Evolutionary conservation across 768 basidiomycete species (phyloP).

Genomic region (Leccinum uliginosum): DNA sequence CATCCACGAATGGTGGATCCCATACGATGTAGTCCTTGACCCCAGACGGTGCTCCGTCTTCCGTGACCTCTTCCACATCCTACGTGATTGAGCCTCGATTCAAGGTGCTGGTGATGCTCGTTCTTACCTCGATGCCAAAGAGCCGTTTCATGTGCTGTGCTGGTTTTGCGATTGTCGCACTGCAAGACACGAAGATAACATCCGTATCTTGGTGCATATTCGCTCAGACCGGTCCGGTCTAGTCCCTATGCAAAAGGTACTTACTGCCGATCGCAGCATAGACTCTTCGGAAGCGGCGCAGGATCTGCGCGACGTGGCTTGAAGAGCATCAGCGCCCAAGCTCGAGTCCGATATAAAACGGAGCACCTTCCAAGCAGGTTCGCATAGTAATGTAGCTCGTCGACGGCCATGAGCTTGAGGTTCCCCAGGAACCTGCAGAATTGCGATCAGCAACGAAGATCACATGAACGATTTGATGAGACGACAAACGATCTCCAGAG

Average conservation of each 20-base stretch:
- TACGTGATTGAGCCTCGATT: slow-evolving; percentile 13
- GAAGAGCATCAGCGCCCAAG: background rate
- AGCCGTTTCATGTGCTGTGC: slow-evolving; percentile 69
- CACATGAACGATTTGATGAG: background rate
- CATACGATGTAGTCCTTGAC: slow-evolving; percentile 78
- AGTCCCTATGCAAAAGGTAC: slow-evolving; percentile 19
- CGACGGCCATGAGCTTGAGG: slow-evolving; percentile 72
- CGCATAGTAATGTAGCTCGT: slow-evolving; percentile 86
- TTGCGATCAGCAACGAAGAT: slow-evolving; percentile 2
- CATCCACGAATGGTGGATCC: slow-evolving; percentile 61
- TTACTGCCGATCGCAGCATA: slow-evolving; percentile 75
- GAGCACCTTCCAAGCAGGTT: slow-evolving; percentile 73
- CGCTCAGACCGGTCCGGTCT: slow-evolving; percentile 1
- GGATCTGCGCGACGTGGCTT: slow-evolving; percentile 78
- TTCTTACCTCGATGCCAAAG: slow-evolving; percentile 54
- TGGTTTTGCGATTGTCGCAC: slow-evolving; percentile 82
- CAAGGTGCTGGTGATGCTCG: background rate
- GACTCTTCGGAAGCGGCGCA: slow-evolving; percentile 71
- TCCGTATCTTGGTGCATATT: slow-evolving; percentile 39
- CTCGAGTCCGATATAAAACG: background rate
- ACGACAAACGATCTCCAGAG: slow-evolving; percentile 62
- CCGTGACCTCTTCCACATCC: slow-evolving; percentile 63
- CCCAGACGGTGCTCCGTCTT: slow-evolving; percentile 82
- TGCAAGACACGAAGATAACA: slow-evolving; percentile 75
- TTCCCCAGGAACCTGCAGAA: slow-evolving; percentile 64